A percentile compares a stretch with the other conserved stretches of the same genome.
phyloP scores from a whole-genome alignment of 345 rosid species.

The Cardamine resedifolia region DNA sequence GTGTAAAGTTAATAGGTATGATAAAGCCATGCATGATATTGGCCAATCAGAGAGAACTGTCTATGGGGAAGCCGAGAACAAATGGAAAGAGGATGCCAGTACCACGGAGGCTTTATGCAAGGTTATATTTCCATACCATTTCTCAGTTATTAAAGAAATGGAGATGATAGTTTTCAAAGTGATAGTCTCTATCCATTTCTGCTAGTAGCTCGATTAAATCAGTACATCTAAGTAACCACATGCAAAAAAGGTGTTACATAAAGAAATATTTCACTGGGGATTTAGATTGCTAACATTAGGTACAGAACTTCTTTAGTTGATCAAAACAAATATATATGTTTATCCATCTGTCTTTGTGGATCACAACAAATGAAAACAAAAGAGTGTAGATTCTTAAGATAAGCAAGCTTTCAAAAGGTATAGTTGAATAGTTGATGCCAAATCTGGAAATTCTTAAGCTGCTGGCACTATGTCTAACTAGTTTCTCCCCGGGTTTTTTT shows the following conservation, averaged over 20 bases:
- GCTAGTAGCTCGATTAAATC: not conserved
- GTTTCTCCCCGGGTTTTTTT: not conserved
- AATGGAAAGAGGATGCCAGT: constrained; percentile 66
- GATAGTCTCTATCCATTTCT: not conserved
- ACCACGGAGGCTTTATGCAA: constrained; percentile 71
- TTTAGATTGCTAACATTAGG: constrained; percentile 6
- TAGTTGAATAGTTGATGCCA: constrained; percentile 1
- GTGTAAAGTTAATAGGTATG: constrained; percentile 42
- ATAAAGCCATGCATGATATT: constrained; percentile 43
- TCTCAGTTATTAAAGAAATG: not conserved
- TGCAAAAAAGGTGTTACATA: not conserved
- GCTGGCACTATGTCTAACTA: constrained; percentile 8
- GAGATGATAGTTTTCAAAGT: not conserved
- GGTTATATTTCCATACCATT: constrained; percentile 38
- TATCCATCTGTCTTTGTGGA: constrained; percentile 10
- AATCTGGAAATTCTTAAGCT: not conserved
- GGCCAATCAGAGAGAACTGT: constrained; percentile 44
- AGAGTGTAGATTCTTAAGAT: constrained; percentile 8
- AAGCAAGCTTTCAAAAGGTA: constrained; percentile 2
- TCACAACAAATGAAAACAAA: not conserved
- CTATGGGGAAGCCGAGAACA: constrained; percentile 47
- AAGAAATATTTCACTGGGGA: constrained; percentile 3
- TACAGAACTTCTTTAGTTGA: constrained; percentile 17
- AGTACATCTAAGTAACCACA: not conserved
- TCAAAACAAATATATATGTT: not conserved